A percentile compares a stretch with the other conserved stretches of the same genome.
phyloP scores from a whole-genome alignment of 2,329 filamentous ascomycete genomes.

The Clarireedia sp. region DNA sequence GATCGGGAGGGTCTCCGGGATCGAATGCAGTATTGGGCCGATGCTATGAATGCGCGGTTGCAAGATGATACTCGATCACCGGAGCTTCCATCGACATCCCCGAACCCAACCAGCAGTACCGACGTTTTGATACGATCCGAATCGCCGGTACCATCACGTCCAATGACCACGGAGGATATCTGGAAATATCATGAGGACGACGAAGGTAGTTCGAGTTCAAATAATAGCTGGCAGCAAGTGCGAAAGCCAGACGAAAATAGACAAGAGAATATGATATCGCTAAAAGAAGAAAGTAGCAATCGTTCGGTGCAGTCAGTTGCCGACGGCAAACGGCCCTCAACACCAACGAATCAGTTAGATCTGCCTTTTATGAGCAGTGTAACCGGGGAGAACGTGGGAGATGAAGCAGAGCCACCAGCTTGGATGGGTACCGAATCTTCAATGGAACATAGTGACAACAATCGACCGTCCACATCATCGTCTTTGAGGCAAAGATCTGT shows the following conservation, averaged over 20 bases:
- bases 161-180: too few relatives aligned
- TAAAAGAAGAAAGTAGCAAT: neutral
- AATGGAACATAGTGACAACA: neutral
- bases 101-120: neutral
- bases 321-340: too few relatives aligned
- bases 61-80: neutral
- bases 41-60: slow-evolving; percentile 28
- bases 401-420: neutral
- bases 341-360: too few relatives aligned
- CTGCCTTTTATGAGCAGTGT: too few relatives aligned
- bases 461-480: slow-evolving; percentile 1
- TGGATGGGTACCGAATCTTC: neutral
- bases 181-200: neutral
- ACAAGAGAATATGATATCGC: neutral
- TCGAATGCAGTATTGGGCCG: slow-evolving; percentile 51
- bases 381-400: neutral
- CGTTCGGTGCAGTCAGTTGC: neutral
- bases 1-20: slow-evolving; percentile 51
- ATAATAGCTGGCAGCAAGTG: slow-evolving; percentile 22
- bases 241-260: neutral
- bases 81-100: too few relatives aligned
- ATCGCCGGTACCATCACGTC: neutral
- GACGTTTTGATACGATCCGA: neutral
- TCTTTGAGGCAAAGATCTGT: slow-evolving; percentile 40
- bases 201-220: slow-evolving; percentile 18